Percentiles rank a stretch among this genome's conserved stretches.
Evolutionary conservation across 768 basidiomycete genomes (phyloP).

Genomic region (Suillus occidentalis): DNA sequence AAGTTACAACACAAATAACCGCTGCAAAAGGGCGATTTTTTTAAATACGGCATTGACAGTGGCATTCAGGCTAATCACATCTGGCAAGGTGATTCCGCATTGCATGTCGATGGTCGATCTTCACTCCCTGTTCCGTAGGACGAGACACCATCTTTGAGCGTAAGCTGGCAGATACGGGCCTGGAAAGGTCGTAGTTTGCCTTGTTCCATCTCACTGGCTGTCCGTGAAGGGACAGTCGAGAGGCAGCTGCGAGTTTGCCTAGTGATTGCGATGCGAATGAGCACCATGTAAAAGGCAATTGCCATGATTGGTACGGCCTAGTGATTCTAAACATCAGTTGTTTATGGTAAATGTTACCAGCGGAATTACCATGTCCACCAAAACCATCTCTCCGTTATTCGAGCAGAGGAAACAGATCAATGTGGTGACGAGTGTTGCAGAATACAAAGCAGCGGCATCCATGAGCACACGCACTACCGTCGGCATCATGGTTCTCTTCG

Average conservation of each 20-base stretch:
- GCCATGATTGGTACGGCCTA: constrained; percentile 3
- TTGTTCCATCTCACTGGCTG: neutral
- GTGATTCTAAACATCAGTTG: neutral
- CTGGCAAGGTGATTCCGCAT: neutral
- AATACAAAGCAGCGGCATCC: constrained; percentile 10
- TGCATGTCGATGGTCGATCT: neutral
- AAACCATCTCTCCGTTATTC: constrained; percentile 7
- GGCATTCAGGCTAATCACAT: neutral
- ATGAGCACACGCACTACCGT: constrained; percentile 6
- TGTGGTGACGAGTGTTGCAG: constrained; percentile 2
- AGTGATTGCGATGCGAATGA: constrained; percentile 1
- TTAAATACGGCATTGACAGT: neutral
- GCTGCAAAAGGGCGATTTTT: neutral
- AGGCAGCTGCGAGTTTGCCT: neutral
- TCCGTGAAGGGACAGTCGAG: neutral
- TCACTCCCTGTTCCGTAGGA: neutral
- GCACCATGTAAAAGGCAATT: constrained; percentile 12
- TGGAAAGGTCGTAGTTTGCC: neutral
- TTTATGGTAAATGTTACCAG: neutral
- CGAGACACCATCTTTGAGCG: neutral
- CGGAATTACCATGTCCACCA: constrained; percentile 8
- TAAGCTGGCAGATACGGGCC: neutral
- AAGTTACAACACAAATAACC: neutral
- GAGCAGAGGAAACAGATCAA: constrained; percentile 8
- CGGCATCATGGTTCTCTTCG: neutral